These are phyloP conservation scores for Eimeria acervulina DNA, from an alignment of 169 alveolate genomes.

Conservation along the genomic window DNA sequence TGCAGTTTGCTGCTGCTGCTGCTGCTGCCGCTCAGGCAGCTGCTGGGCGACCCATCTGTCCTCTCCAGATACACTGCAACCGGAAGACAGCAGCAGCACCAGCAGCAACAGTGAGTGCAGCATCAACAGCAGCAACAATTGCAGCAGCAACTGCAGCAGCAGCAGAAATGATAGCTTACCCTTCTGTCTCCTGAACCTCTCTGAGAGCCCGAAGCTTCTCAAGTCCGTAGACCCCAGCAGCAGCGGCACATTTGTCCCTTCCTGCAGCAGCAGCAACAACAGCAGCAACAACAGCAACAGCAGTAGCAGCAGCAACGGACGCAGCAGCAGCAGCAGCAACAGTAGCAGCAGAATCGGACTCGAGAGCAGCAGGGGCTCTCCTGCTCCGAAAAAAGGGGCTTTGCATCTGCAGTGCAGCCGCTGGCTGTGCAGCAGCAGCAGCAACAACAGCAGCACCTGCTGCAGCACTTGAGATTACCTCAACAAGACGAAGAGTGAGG, in stretches of 20 bases:
- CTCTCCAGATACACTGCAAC: neutral
- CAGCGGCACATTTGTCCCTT: neutral
- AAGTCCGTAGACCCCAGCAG: neutral
- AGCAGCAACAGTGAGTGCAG: neutral
- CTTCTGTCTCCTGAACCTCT: neutral
- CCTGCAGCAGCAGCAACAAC: constrained; percentile 1
- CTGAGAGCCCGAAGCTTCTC: neutral
- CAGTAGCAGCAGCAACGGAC: no score
- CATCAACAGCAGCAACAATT: neutral
- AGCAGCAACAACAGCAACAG: neutral
- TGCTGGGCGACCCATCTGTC: neutral
- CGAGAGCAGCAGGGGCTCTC: neutral
- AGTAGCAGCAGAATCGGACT: neutral
- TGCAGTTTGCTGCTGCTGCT: no score
- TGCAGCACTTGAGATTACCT: neutral
- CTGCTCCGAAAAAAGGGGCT: neutral
- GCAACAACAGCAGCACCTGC: neutral
- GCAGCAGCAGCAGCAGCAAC: neutral
- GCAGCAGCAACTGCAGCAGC: neutral
- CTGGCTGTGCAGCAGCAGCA: neutral
- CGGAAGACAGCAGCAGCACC: neutral
- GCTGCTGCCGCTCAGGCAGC: no score
- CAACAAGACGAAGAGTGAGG: constrained; percentile 8
- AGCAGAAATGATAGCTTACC: neutral
- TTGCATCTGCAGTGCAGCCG: neutral